A percentile compares a stretch with the other conserved stretches of the same genome.
These are phyloP conservation scores for Fermentozyma sake DNA, from an alignment of 1,139 yeast species.

Conservation along the genomic window DNA sequence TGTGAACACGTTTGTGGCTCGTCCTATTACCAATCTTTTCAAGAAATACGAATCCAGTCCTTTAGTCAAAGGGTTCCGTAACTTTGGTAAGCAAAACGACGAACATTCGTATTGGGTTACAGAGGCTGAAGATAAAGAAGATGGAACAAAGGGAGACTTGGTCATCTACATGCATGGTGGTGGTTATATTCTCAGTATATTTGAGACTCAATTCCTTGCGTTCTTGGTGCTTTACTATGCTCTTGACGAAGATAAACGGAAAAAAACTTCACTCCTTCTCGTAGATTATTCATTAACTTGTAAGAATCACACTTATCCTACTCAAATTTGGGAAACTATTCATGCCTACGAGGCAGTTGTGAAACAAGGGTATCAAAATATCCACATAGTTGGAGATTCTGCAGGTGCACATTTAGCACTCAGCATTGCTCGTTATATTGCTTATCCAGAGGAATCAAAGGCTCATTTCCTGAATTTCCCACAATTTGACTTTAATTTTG, in stretches of 20 bases:
- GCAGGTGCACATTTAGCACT: constrained; percentile 43
- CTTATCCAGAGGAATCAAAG: constrained; percentile 28
- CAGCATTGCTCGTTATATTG: constrained; percentile 27
- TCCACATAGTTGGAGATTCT: constrained; percentile 43
- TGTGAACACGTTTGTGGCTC: constrained; percentile 8
- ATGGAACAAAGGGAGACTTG: constrained; percentile 7
- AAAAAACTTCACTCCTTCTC: constrained; percentile 22
- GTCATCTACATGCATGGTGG: constrained; percentile 36
- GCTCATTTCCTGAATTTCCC: constrained; percentile 16
- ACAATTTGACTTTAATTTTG: constrained; percentile 17
- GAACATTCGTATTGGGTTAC: constrained; percentile 13
- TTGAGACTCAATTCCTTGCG: constrained; percentile 25
- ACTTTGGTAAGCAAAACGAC: constrained; percentile 11
- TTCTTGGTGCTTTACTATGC: constrained; percentile 21
- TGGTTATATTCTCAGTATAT: constrained; percentile 31
- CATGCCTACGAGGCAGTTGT: constrained; percentile 24
- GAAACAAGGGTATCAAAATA: constrained; percentile 23
- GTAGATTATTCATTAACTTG: constrained; percentile 39
- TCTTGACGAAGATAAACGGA: constrained; percentile 15
- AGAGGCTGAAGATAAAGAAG: constrained; percentile 8
- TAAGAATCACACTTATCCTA: constrained; percentile 28
- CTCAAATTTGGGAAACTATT: constrained; percentile 34
- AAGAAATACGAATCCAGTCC: constrained; percentile 7
- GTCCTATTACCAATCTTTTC: constrained; percentile 9
- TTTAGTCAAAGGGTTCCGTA: constrained; percentile 9